Conservation (phyloP, 768 basidiomycete genomes). For the Fomitopsis pulvina region DNA sequence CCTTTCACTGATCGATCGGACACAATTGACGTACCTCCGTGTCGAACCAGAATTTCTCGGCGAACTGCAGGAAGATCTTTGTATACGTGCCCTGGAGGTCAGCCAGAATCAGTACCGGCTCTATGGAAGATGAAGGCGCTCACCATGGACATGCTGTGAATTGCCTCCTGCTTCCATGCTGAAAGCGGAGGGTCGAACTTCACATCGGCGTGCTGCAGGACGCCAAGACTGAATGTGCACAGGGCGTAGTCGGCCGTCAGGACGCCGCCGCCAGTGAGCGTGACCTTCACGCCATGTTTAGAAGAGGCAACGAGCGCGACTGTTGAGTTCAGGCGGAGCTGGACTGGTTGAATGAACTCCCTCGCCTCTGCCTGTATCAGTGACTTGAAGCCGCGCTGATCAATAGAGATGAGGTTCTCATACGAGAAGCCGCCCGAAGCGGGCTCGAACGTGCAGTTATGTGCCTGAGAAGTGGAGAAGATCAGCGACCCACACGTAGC, state of each 20-base stretch:
- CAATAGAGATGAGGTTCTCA: conserved; percentile 45
- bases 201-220: conserved; percentile 60
- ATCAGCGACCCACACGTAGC: conserved; percentile 2
- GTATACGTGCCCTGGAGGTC: conserved; percentile 44
- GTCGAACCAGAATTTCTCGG: conserved; percentile 51
- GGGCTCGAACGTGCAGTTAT: conserved; percentile 52
- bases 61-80: conserved; percentile 62
- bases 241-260: conserved; percentile 52
- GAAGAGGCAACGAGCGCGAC: conserved; percentile 43
- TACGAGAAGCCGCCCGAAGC: conserved; percentile 53
- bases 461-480: conserved; percentile 38
- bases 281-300: conserved; percentile 38
- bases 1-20: neutral
- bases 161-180: conserved; percentile 53
- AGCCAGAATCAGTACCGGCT: neutral
- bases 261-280: conserved; percentile 34
- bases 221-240: conserved; percentile 65
- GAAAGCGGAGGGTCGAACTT: conserved; percentile 48
- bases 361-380: conserved; percentile 51
- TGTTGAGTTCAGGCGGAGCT: conserved; percentile 43
- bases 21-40: conserved; percentile 28
- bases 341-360: conserved; percentile 40
- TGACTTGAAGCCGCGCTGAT: conserved; percentile 56
- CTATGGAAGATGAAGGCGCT: neutral
- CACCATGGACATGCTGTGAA: conserved; percentile 57